Evolutionary conservation across 768 basidiomycete species (phyloP).

Genomic region (Rhizopogon rudus): DNA sequence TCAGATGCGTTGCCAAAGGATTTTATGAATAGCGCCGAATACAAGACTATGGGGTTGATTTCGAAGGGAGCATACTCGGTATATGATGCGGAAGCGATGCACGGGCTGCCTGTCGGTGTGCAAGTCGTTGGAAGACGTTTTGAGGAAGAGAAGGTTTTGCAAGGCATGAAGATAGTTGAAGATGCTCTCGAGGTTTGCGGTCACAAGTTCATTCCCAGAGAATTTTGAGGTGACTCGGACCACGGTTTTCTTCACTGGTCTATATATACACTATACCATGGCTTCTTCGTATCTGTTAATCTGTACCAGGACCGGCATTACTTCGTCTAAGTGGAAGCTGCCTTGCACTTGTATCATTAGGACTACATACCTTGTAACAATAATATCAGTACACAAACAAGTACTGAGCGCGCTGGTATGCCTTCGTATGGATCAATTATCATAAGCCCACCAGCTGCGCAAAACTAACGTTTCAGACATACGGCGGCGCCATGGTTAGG

Average conservation of each 20-base stretch:
- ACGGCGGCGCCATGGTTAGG: too few species aligned
- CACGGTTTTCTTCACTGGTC: not conserved
- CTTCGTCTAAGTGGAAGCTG: too few species aligned
- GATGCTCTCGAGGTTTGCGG: slow-evolving; percentile 18
- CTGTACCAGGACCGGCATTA: not conserved
- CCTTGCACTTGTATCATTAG: not conserved
- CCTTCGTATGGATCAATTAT: too few species aligned
- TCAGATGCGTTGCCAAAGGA: slow-evolving; percentile 33
- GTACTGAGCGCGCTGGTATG: not conserved
- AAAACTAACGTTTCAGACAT: too few species aligned
- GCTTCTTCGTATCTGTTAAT: not conserved
- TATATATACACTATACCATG: not conserved
- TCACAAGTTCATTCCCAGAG: slow-evolving; percentile 16
- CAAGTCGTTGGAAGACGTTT: slow-evolving; percentile 58
- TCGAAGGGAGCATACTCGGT: slow-evolving; percentile 44
- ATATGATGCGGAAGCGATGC: slow-evolving; percentile 60
- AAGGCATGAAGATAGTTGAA: slow-evolving; percentile 61
- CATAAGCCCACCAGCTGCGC: too few species aligned
- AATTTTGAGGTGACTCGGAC: slow-evolving; percentile 8
- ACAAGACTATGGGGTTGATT: slow-evolving; percentile 34
- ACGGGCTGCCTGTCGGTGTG: slow-evolving; percentile 63
- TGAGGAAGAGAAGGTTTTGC: slow-evolving; percentile 70
- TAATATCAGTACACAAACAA: too few species aligned
- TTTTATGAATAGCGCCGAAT: slow-evolving; percentile 21
- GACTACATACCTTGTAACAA: not conserved